Percentiles rank a stretch among this genome's conserved stretches.
These are phyloP conservation scores for Marsdenia floribunda DNA, from an alignment of 257 asterid species.

Conservation along the genomic window DNA sequence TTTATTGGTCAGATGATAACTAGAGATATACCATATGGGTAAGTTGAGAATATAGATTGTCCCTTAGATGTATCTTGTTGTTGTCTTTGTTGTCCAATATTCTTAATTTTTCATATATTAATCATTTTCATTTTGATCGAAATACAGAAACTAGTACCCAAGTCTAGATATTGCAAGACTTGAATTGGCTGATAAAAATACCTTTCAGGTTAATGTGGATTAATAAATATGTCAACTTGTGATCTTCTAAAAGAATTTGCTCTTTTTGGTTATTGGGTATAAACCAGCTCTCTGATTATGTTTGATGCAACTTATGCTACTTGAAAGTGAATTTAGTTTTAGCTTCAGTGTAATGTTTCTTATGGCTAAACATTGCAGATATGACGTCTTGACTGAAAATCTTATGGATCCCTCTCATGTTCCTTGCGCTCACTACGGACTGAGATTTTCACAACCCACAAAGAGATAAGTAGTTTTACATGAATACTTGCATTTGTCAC, in stretches of 20 bases:
- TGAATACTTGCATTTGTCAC: slow-evolving; percentile 10
- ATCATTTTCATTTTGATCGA: neutral
- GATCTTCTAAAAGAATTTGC: neutral
- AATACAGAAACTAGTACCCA: neutral
- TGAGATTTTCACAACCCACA: slow-evolving; percentile 47
- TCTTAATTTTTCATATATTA: slow-evolving; percentile 2
- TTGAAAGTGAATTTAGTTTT: neutral
- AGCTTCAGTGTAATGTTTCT: neutral
- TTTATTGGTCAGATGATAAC: slow-evolving; percentile 43
- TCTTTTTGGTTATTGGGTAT: neutral
- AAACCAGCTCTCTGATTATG: neutral
- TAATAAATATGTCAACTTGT: too few species aligned
- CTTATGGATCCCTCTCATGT: slow-evolving; percentile 98
- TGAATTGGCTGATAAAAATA: neutral
- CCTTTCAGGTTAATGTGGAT: neutral
- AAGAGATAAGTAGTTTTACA: slow-evolving; percentile 61
- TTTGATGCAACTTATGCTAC: neutral
- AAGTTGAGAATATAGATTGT: slow-evolving; percentile 13
- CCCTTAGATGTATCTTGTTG: neutral
- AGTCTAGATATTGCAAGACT: neutral
- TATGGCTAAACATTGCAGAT: slow-evolving; percentile 37
- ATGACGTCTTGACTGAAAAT: slow-evolving; percentile 79
- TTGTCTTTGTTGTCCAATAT: neutral
- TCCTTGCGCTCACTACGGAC: slow-evolving; percentile 88
- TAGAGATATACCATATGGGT: slow-evolving; percentile 87